A percentile compares a stretch with the other conserved stretches of the same genome.
These are phyloP conservation scores for Ascochyta koolunga DNA, from an alignment of 2,329 filamentous ascomycete species.

Conservation along the genomic window DNA sequence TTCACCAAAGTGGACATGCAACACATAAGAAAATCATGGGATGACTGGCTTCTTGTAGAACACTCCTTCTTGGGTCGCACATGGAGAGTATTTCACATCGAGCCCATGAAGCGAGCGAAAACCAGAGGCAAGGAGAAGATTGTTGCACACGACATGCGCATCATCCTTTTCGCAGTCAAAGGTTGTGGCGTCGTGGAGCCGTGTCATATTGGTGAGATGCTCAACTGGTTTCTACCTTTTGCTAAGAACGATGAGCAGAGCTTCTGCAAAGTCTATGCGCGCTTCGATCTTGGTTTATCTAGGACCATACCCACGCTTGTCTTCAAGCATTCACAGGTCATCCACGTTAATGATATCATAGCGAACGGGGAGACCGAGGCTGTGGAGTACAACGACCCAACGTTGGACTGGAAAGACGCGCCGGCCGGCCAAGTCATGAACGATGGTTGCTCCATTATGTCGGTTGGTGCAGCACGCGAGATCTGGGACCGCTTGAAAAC, in stretches of 20 bases:
- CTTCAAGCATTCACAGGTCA: constrained; percentile 49
- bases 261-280: constrained; percentile 51
- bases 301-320: constrained; percentile 45
- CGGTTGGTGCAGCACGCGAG: constrained; percentile 61
- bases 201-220: constrained; percentile 31
- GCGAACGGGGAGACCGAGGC: constrained; percentile 46
- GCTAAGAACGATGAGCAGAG: constrained; percentile 41
- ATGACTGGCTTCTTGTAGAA: constrained; percentile 43
- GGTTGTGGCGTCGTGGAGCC: constrained; percentile 35
- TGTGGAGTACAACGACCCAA: constrained; percentile 44
- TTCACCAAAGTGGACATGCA: constrained; percentile 10
- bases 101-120: constrained; percentile 47
- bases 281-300: constrained; percentile 52
- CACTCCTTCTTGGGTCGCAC: constrained; percentile 50
- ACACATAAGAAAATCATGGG: constrained; percentile 32
- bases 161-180: constrained; percentile 47
- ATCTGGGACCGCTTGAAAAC: constrained; percentile 61
- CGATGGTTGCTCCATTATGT: constrained; percentile 69
- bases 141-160: constrained; percentile 24
- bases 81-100: constrained; percentile 51
- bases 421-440: constrained; percentile 48
- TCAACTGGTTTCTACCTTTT: constrained; percentile 51
- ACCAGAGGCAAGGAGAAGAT: constrained; percentile 14
- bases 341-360: constrained; percentile 33
- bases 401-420: constrained; percentile 28